Evolutionary conservation across 306 rosid species (phyloP), one percentile per base, ranked within the genome.

Genomic region (Elaeagnus macrophylla): DNA sequence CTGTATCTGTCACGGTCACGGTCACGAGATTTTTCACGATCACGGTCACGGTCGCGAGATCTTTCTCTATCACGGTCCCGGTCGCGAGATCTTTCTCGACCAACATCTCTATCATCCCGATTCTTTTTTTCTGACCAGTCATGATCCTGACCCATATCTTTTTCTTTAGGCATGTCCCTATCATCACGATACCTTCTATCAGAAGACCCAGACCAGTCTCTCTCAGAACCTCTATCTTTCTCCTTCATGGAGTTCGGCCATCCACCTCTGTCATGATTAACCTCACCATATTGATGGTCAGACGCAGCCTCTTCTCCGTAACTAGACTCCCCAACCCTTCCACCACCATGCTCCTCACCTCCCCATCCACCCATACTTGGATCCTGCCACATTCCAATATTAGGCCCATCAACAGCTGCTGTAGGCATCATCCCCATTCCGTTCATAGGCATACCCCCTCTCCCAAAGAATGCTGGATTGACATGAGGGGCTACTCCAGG

Each of bases 11-110:
- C 97, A 17, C 87, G 78, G 37, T 85, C 95, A 32, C 84, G 85
- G 36, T 75, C 77, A 0, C 83, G 73, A 18, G 32, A 25, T 25
- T 25, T 25, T 25, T 71, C 79, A 53, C 88, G 73, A 12, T 84
- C 95, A 7, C 79, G 82, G n/a, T 73, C 81, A 0, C 70, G 78
- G 10, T 85, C 95, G 13, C 95, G 81, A 36, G 90, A 83, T 4
- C 72, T 75, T 51, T 72, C 83, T 25, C 71, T 64, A 8, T 69
- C 86, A 7, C 80, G 74, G 11, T 80, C 82, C 47, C 78, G 83
- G 25, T 79, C 82, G n/a, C n/a, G n/a, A n/a, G n/a, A n/a, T n/a
- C n/a, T n/a, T n/a, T n/a, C 99, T 50, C 96, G 85, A 6, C 55
- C 83, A 13, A 65, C 45, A 40, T 86, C 97, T 61, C 81, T 79